phyloP scores from a whole-genome alignment of 1,284 basidiomycete genomes.

The Rhodotorula sp. region DNA sequence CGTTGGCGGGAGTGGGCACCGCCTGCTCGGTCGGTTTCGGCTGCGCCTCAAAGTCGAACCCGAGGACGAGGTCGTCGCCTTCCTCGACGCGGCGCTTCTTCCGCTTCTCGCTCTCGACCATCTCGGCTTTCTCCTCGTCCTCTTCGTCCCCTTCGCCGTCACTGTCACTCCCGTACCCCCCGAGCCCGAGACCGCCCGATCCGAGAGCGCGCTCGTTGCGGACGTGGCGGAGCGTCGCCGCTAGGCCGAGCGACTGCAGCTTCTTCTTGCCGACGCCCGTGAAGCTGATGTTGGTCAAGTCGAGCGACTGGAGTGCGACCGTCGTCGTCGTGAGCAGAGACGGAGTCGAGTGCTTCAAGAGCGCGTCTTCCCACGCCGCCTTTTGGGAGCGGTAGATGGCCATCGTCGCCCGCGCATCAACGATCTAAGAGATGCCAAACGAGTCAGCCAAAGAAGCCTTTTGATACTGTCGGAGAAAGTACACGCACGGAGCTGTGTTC shows the following conservation, averaged over 20 bases:
- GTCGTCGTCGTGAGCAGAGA: constrained; percentile 34
- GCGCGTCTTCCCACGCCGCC: constrained; percentile 71
- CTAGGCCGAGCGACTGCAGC: constrained; percentile 24
- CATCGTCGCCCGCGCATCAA: constrained; percentile 93
- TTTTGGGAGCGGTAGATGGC: constrained; percentile 86
- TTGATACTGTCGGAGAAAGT: constrained; percentile 1
- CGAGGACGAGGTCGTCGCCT: constrained; percentile 32
- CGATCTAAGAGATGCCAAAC: constrained; percentile 59
- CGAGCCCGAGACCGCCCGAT: not conserved
- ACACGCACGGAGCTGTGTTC: constrained; percentile 76
- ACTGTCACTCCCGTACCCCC: not conserved
- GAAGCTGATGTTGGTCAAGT: constrained; percentile 21
- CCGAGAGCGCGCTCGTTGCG: constrained; percentile 15
- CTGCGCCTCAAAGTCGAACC: constrained; percentile 29
- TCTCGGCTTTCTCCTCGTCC: constrained; percentile 15
- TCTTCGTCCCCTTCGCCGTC: constrained; percentile 5
- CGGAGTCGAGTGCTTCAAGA: constrained; percentile 39
- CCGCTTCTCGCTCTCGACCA: constrained; percentile 31
- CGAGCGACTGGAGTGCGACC: constrained; percentile 18
- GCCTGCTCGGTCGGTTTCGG: not conserved
- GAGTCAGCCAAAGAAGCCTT: not conserved
- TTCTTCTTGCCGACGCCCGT: constrained; percentile 37
- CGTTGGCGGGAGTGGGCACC: not conserved
- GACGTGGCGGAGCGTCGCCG: constrained; percentile 25
- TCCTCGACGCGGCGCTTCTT: constrained; percentile 29